Base-by-base conservation (phyloP, 139 green algal species). In the Astrephomene gubernaculifera region DNA sequence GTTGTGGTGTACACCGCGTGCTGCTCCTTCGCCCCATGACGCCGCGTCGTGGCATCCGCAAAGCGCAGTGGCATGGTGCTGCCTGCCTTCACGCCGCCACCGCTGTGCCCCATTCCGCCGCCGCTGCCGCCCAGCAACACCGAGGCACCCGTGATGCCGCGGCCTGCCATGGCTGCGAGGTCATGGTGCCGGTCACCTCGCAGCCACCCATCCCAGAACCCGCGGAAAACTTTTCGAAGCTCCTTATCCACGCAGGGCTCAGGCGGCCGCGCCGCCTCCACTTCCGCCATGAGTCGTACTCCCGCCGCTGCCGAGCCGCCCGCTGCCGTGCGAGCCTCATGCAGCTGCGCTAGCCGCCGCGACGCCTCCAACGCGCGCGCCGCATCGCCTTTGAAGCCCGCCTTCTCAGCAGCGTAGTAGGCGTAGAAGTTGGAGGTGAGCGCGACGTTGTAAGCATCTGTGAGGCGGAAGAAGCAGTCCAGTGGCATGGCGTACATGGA, bases 1-100 rank as follows among this genome's bases (percentile, higher is more conserved):
- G 44, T 73, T 4, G 86, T 90, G 24, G 68, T 53, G 80, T 84
- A 90, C 2, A 80, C 39, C 4, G 86, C 63, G 71, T 90, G 79
- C 80, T 90, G 79, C 63, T 39, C 49, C 43, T 73, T 70, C 24
- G 72, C 25, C 14, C 21, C 41, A 64, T 90, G 80, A 0, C 81
- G 61, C 64, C 80, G 44, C 36, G 81, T 90, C 36, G 63, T 70
- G 17, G 52, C 45, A 73, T 90, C 81, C 39, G 80, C 86, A 65
- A 90, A 90, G 45, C 86, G 60, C 27, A 83, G n/a, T 60, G 76
- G 76, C 54, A 83, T 24, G 4, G 29, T 36, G 39, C 19, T 31
- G 12, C 39, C n/a, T 22, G 44, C 79, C 27, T 41, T 45, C 29
- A 36, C 36, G 27, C 60, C 54, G 33, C 31, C 64, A 31, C 64